phyloP scores from a whole-genome alignment of 106 monocot species.

The Alisma plantagoaquatica region DNA sequence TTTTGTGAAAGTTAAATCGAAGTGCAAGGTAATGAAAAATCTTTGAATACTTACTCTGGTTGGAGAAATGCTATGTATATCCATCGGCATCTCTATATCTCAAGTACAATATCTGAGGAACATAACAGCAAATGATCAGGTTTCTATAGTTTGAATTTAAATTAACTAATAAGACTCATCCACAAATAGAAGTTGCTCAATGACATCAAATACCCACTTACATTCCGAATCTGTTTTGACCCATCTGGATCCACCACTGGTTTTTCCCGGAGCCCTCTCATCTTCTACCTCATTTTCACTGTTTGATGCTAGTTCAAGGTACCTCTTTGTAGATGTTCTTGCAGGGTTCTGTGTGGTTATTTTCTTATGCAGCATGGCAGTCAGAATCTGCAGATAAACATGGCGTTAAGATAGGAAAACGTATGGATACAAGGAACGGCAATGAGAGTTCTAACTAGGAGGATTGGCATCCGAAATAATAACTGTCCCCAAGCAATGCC shows the following conservation, averaged over 20 bases:
- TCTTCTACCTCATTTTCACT: conserved; percentile 12
- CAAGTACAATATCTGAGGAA: conserved; percentile 16
- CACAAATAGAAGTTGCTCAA: neutral
- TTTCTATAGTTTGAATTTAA: no score
- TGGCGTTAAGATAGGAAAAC: neutral
- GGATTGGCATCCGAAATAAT: no score
- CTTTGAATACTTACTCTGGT: neutral
- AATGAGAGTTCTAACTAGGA: neutral
- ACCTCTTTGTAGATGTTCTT: conserved; percentile 19
- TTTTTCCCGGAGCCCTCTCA: conserved; percentile 16
- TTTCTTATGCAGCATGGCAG: conserved; percentile 46
- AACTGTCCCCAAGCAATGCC: no score
- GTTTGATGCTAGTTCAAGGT: conserved; percentile 26
- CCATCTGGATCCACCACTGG: conserved; percentile 39
- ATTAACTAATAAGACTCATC: neutral
- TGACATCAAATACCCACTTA: conserved; percentile 17
- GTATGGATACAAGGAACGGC: neutral
- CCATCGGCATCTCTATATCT: no score
- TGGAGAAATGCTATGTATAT: neutral
- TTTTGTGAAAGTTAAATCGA: neutral
- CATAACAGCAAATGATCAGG: neutral
- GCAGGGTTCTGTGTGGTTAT: conserved; percentile 30
- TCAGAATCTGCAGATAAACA: conserved; percentile 24
- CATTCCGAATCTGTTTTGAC: conserved; percentile 83
- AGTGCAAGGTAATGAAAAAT: neutral